Evolutionary conservation across 2,329 filamentous ascomycete genomes (phyloP).

Genomic region (Chrysoporthe deuterocubensis): DNA sequence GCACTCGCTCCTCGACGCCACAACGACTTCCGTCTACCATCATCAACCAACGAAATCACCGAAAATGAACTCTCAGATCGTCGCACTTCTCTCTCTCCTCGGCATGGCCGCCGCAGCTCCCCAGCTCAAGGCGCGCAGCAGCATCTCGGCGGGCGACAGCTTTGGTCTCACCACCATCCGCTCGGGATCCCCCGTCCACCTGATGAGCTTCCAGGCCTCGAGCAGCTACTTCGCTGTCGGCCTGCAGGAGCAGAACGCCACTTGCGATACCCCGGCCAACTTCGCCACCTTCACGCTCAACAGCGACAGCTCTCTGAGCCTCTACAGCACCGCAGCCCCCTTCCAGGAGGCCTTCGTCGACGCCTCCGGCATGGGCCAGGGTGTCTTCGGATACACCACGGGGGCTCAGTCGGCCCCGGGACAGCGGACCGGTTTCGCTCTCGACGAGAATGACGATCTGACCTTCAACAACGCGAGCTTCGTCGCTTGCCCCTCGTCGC

Average conservation of each 20-base stretch:
- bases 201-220: constrained; percentile 49
- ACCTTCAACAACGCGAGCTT: constrained; percentile 49
- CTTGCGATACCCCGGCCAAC: constrained; percentile 48
- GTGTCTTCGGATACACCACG: constrained; percentile 56
- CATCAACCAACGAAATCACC: constrained; percentile 2
- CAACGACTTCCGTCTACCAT: background rate
- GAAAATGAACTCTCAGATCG: constrained; percentile 50
- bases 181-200: constrained; percentile 55
- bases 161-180: constrained; percentile 57
- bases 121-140: constrained; percentile 34
- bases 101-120: constrained; percentile 40
- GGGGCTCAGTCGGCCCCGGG: constrained; percentile 44
- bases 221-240: constrained; percentile 49
- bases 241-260: constrained; percentile 49
- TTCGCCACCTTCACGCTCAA: constrained; percentile 55
- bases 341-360: constrained; percentile 58
- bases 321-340: constrained; percentile 49
- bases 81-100: constrained; percentile 59
- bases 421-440: constrained; percentile 52
- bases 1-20: background rate
- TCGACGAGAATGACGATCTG: constrained; percentile 50
- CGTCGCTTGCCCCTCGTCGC: constrained; percentile 56
- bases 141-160: constrained; percentile 23
- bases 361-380: constrained; percentile 62
- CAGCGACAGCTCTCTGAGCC: constrained; percentile 47